A percentile compares a stretch with the other conserved stretches of the same genome.
Evolutionary conservation across 2,329 filamentous ascomycete species (phyloP).

Genomic region (Alternaria gansuensis): DNA sequence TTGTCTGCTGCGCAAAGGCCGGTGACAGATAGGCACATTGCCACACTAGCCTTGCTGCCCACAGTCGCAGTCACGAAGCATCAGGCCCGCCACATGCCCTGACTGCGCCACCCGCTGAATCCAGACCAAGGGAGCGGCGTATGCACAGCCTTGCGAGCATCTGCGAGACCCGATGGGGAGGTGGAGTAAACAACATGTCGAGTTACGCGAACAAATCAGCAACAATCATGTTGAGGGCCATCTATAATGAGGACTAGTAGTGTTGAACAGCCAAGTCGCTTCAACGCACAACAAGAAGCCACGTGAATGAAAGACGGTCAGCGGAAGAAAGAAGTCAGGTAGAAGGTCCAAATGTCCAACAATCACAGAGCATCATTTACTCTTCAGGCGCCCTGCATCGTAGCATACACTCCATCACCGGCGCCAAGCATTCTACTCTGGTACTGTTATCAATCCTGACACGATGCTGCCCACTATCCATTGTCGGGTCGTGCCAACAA

Average conservation of each 20-base stretch:
- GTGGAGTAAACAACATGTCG: not conserved
- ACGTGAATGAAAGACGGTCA: not conserved
- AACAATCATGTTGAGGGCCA: not conserved
- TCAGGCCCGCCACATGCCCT: conserved; percentile 18
- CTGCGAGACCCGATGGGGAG: not conserved
- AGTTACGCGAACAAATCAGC: not conserved
- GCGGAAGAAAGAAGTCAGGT: not conserved
- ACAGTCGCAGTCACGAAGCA: conserved; percentile 9
- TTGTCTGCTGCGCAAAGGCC: conserved; percentile 7
- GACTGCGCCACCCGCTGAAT: conserved; percentile 25
- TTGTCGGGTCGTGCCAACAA: conserved; percentile 9
- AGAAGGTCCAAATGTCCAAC: not conserved
- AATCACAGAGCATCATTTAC: conserved; percentile 4
- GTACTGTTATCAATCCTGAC: not conserved
- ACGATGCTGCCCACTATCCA: not conserved
- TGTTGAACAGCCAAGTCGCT: not conserved
- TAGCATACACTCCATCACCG: not conserved
- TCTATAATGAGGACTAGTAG: not conserved
- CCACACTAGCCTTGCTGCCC: conserved; percentile 1
- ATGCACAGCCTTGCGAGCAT: conserved; percentile 18
- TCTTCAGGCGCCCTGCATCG: conserved; percentile 8
- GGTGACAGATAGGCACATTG: conserved; percentile 13
- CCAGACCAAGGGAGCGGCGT: conserved; percentile 13
- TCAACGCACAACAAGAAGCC: not conserved
- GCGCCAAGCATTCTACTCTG: conserved; percentile 2